These are phyloP conservation scores for Trametes villosa DNA, from an alignment of 768 basidiomycete species.

Conservation along the genomic window DNA sequence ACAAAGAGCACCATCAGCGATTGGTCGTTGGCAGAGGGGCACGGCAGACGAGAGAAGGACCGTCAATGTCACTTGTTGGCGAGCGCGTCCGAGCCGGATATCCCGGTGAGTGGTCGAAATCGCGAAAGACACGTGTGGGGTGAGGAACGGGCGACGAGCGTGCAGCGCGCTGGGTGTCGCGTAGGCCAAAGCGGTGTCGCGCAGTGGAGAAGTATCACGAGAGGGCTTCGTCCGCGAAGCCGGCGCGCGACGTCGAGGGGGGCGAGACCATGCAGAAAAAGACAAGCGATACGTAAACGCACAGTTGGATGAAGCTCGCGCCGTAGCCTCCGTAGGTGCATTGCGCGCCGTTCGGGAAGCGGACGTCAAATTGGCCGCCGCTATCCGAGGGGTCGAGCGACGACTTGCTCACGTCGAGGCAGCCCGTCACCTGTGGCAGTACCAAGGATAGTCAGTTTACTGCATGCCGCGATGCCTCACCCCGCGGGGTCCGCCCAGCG, in stretches of 20 bases:
- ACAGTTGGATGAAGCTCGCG: slow-evolving; percentile 58
- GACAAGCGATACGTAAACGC: slow-evolving; percentile 24
- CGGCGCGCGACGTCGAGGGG: neutral
- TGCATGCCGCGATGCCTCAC: neutral
- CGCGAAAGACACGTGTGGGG: slow-evolving; percentile 14
- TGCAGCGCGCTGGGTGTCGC: neutral
- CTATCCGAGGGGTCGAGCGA: slow-evolving; percentile 38
- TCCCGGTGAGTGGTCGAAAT: neutral
- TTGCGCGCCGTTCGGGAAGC: slow-evolving; percentile 57
- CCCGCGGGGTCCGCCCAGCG: neutral
- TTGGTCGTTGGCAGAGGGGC: slow-evolving; percentile 1
- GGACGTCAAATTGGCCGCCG: slow-evolving; percentile 55
- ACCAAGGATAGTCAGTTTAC: slow-evolving; percentile 3
- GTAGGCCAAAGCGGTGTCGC: slow-evolving; percentile 6
- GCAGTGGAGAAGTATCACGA: slow-evolving; percentile 8
- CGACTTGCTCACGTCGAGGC: slow-evolving; percentile 41
- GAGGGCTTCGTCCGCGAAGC: slow-evolving; percentile 1
- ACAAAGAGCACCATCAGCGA: neutral
- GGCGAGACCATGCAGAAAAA: neutral
- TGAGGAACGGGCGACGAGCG: neutral
- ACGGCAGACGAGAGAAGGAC: neutral
- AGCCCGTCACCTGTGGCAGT: slow-evolving; percentile 47
- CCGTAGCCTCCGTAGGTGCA: slow-evolving; percentile 55
- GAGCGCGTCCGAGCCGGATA: slow-evolving; percentile 2
- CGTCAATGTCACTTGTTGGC: slow-evolving; percentile 7